Percentiles rank a stretch among this genome's conserved stretches.
phyloP scores from a whole-genome alignment of 2,329 filamentous ascomycete species.

The Orbilia blumenaviensis region DNA sequence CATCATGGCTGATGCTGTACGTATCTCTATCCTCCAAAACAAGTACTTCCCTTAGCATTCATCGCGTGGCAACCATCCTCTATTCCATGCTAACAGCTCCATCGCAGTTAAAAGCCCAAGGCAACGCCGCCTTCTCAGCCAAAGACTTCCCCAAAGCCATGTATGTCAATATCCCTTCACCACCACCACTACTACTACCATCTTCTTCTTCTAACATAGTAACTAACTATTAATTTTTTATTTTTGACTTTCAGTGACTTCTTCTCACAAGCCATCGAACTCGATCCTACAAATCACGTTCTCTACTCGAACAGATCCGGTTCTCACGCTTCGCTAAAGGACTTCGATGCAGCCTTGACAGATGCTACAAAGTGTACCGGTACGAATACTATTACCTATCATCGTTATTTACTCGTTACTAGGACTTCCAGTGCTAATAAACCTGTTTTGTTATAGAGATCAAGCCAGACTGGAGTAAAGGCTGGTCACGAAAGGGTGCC shows the following conservation, averaged over 20 bases:
- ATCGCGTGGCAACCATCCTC: no score
- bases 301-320: constrained; percentile 91
- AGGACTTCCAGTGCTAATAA: neutral
- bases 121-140: constrained; percentile 97
- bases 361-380: constrained; percentile 89
- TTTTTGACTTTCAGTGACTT: constrained; percentile 85
- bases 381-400: constrained; percentile 21
- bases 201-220: no score
- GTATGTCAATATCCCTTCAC: constrained; percentile 68
- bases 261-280: constrained; percentile 89
- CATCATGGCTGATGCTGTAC: constrained; percentile 48
- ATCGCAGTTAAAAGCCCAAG: constrained; percentile 84
- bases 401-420: neutral
- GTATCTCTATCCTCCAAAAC: no score
- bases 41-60: no score
- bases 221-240: no score
- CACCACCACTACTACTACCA: constrained; percentile 12
- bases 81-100: neutral
- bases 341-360: constrained; percentile 82
- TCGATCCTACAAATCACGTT: constrained; percentile 91
- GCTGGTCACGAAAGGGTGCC: constrained; percentile 91
- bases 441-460: constrained; percentile 70
- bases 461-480: constrained; percentile 98
- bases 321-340: constrained; percentile 84
- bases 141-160: constrained; percentile 97